Conservation (phyloP, 2,329 filamentous ascomycete genomes). For the Venturia aucupariae region DNA sequence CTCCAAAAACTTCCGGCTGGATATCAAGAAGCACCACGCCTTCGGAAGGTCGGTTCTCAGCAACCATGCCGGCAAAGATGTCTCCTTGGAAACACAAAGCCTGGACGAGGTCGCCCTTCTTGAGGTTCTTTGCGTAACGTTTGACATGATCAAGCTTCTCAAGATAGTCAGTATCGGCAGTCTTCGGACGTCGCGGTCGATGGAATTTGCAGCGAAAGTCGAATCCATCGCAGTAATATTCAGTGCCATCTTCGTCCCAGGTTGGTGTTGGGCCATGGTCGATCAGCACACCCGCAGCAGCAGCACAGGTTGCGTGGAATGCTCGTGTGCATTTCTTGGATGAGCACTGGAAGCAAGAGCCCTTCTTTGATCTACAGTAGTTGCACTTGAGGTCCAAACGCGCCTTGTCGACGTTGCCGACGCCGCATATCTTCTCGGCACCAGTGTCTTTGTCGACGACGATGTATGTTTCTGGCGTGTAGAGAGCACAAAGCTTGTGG, state of each 20-base stretch:
- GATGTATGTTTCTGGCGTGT: constrained; percentile 86
- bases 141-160: constrained; percentile 62
- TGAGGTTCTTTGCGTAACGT: constrained; percentile 58
- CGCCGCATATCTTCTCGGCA: constrained; percentile 66
- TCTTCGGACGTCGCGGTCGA: constrained; percentile 75
- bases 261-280: constrained; percentile 80
- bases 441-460: constrained; percentile 50
- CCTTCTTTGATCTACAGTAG: constrained; percentile 86
- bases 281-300: constrained; percentile 82
- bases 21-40: constrained; percentile 48
- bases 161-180: constrained; percentile 53
- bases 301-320: constrained; percentile 92
- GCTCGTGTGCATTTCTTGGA: constrained; percentile 87
- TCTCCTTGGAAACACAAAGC: constrained; percentile 76
- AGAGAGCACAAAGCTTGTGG: constrained; percentile 80
- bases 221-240: constrained; percentile 86
- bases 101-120: constrained; percentile 71
- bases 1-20: background rate
- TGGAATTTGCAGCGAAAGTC: constrained; percentile 95
- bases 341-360: constrained; percentile 95
- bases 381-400: constrained; percentile 88
- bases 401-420: constrained; percentile 73
- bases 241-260: constrained; percentile 79
- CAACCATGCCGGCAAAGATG: constrained; percentile 81
- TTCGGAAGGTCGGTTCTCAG: constrained; percentile 73